phyloP scores from a whole-genome alignment of 805 yeast species.

The Candida railenensis region DNA sequence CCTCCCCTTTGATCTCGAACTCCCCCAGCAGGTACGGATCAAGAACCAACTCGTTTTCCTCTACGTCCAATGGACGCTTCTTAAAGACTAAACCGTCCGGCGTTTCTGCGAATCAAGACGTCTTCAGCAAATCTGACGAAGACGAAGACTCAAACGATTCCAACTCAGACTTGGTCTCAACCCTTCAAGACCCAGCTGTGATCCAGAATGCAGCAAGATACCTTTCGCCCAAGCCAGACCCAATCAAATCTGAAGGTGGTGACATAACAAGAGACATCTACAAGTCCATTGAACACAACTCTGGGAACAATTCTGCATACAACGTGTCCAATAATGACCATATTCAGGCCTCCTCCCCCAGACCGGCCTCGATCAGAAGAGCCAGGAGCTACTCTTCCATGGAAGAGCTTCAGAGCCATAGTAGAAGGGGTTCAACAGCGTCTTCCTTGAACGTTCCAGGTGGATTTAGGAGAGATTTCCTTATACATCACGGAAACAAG shows the following conservation, averaged over 20 bases:
- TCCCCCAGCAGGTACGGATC: constrained; percentile 17
- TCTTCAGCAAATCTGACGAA: constrained; percentile 8
- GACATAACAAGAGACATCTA: constrained; percentile 52
- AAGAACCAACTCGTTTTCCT: constrained; percentile 11
- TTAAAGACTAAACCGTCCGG: constrained; percentile 12
- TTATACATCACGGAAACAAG: constrained; percentile 32
- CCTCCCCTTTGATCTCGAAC: constrained; percentile 20
- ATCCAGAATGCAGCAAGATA: constrained; percentile 35
- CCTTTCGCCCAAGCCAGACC: constrained; percentile 20
- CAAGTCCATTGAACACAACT: constrained; percentile 15
- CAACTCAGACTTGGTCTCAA: constrained; percentile 15
- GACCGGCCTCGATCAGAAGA: constrained; percentile 9
- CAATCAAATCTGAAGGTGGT: constrained; percentile 44
- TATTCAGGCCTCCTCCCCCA: background rate
- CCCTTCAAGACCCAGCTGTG: constrained; percentile 31
- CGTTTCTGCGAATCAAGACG: constrained; percentile 9
- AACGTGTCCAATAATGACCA: background rate
- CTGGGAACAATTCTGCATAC: constrained; percentile 9
- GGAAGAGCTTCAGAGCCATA: constrained; percentile 14
- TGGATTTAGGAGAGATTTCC: constrained; percentile 74
- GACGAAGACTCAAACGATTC: constrained; percentile 15
- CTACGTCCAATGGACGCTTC: constrained; percentile 16
- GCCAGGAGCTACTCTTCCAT: constrained; percentile 24
- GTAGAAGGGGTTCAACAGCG: constrained; percentile 62
- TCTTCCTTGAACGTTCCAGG: constrained; percentile 76